A percentile compares a stretch with the other conserved stretches of the same genome.
Conservation (phyloP, 2,329 filamentous ascomycete species). For the Fusarium incarnatum region DNA sequence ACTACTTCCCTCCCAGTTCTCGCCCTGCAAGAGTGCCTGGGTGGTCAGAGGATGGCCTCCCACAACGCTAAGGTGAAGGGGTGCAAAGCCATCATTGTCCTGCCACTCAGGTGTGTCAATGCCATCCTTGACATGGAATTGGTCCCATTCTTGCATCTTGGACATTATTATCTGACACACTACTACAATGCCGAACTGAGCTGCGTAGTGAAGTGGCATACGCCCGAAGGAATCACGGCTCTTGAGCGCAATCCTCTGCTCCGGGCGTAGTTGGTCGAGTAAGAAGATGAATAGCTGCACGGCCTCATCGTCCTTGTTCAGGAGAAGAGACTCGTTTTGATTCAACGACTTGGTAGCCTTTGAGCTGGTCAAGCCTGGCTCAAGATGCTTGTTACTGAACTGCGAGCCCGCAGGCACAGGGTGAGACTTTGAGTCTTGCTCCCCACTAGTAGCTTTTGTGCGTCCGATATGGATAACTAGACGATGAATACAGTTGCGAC, state of each 20-base stretch:
- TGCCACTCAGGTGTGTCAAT: conserved; percentile 93
- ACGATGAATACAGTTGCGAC: conserved; percentile 91
- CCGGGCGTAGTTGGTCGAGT: conserved; percentile 74
- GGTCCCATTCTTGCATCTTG: conserved; percentile 88
- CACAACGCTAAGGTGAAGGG: conserved; percentile 91
- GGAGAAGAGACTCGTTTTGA: conserved; percentile 73
- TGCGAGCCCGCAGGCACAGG: conserved; percentile 62
- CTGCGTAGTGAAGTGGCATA: conserved; percentile 90
- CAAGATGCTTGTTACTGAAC: conserved; percentile 79
- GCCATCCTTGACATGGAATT: conserved; percentile 85
- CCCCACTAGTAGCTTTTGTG: conserved; percentile 64
- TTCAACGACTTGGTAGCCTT: conserved; percentile 70
- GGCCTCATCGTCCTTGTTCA: conserved; percentile 77
- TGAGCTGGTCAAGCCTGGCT: conserved; percentile 78
- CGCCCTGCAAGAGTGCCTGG: conserved; percentile 80
- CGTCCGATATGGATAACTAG: conserved; percentile 92
- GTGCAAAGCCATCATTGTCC: conserved; percentile 90
- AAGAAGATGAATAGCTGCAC: conserved; percentile 74
- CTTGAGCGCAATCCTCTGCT: conserved; percentile 75
- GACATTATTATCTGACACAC: conserved; percentile 89
- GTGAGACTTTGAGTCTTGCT: conserved; percentile 64
- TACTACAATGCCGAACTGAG: conserved; percentile 93
- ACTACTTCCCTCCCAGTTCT: conserved; percentile 77
- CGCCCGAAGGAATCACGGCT: conserved; percentile 83
- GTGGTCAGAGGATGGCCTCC: conserved; percentile 91